Evolutionary conservation across 257 asterid genomes (phyloP), one percentile per base, ranked within the genome.

Genomic region (Solanum bulbocastanum): DNA sequence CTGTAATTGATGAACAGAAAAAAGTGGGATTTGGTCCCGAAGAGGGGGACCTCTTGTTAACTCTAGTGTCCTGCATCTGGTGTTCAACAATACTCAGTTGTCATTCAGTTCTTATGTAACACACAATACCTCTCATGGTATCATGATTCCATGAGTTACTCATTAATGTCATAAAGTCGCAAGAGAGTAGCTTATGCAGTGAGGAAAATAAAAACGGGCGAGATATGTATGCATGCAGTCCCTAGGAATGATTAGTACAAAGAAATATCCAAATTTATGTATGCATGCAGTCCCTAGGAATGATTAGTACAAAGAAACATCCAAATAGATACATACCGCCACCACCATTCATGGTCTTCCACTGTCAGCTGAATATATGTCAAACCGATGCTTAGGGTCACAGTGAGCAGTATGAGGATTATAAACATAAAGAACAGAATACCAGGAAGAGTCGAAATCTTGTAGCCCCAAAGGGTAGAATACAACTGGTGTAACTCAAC

Each of bases 331-430:
- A 85, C 92, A 23, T 93, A 96, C 99, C 96, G 88, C 99, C 99
- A 95, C 93, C 95, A 90, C 99, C 99, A 96, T 88, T 94, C 91
- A 82, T 93, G 95, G 82, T 94, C 98, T 78, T 96, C 98, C 72
- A 86, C 95, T 5, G 93, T 90, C 88, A 96, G 96, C 87, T 95
- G 98, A 89, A 95, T 94, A 89, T 92, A 94, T 39, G 99, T 94
- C 94, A 95, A 89, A 83, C 93, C 92, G 33, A 95, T 89, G 87
- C 98, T 93, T 91, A 93, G 60, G 92, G 90, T 72, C 68, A 90
- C 90, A 12, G 97, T 94, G 89, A 95, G 92, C 87, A 92, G 18
- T 76, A 92, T 88, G 56, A 96, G 97, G 90, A 91, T 86, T 83
- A 91, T 16, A 76, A 94, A 95, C 18, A 94, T 92, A 73, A 92